phyloP scores from a whole-genome alignment of 1,284 basidiomycete species.

The Entoloma clypeatum region DNA sequence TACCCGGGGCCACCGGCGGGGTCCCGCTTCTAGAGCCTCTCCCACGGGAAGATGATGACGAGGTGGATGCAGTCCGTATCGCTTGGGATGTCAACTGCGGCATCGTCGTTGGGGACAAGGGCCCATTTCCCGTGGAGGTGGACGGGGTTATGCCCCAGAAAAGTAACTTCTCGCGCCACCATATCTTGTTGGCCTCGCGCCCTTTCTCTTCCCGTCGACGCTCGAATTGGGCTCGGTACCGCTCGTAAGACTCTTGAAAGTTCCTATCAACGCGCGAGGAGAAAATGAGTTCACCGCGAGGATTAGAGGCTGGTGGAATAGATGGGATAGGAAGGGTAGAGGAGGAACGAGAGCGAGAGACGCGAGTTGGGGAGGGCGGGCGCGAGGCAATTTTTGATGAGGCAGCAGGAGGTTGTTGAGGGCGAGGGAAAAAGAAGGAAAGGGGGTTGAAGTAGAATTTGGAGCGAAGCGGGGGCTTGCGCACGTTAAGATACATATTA shows the following conservation, averaged over 20 bases:
- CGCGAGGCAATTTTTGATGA: constrained; percentile 24
- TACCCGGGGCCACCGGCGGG: constrained; percentile 21
- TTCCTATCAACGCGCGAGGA: constrained; percentile 79
- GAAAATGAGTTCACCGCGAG: constrained; percentile 95
- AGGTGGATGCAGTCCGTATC: constrained; percentile 21
- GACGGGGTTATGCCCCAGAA: constrained; percentile 23
- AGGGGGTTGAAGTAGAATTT: constrained; percentile 65
- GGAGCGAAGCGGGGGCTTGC: constrained; percentile 64
- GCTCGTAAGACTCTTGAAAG: constrained; percentile 92
- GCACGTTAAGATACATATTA: constrained; percentile 97
- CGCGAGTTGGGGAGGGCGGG: constrained; percentile 23
- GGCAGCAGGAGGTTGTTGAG: constrained; percentile 26
- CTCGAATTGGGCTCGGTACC: constrained; percentile 91
- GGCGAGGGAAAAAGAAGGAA: constrained; percentile 59
- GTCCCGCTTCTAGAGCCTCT: constrained; percentile 37
- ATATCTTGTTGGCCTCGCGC: constrained; percentile 37
- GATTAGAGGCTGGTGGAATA: constrained; percentile 87
- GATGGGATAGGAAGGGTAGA: constrained; percentile 56
- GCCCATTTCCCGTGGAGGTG: constrained; percentile 1
- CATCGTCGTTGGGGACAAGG: too few relatives aligned
- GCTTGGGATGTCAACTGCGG: neutral
- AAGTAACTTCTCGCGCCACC: constrained; percentile 44
- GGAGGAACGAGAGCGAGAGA: constrained; percentile 25
- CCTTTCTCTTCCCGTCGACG: constrained; percentile 68
- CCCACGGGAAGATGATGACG: constrained; percentile 28